Evolutionary conservation across 192 early-diverging fungal genomes (phyloP).

Genomic region (Spinellus fusiger): DNA sequence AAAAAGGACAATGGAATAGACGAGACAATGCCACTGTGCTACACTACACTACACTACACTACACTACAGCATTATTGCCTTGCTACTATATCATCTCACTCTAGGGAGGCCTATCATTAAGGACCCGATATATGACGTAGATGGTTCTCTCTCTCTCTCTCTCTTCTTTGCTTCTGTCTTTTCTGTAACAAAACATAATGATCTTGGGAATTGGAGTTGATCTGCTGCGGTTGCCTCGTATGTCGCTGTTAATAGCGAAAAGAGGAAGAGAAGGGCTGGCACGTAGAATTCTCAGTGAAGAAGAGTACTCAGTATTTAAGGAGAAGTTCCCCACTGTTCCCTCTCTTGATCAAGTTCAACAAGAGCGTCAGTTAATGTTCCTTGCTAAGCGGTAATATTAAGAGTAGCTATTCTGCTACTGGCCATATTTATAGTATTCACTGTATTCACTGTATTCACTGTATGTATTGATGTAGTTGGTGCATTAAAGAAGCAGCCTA

Average conservation of each 20-base stretch:
- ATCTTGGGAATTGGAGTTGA: constrained; percentile 80
- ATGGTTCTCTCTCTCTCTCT: background rate
- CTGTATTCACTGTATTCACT: background rate
- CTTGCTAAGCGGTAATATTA: constrained; percentile 20
- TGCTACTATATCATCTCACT: no score
- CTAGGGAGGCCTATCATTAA: no score
- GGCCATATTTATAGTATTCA: background rate
- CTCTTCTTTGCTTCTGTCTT: background rate
- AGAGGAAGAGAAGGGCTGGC: constrained; percentile 43
- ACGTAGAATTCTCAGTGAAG: constrained; percentile 48
- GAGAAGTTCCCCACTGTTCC: background rate
- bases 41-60: no score
- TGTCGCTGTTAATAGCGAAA: constrained; percentile 47
- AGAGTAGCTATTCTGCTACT: background rate
- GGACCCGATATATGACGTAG: no score
- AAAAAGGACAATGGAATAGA: no score
- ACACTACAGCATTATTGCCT: no score
- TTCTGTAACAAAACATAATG: constrained; percentile 30
- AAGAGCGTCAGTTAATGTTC: constrained; percentile 7
- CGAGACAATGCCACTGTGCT: no score
- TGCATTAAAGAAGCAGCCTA: constrained; percentile 69
- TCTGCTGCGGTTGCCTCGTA: constrained; percentile 62
- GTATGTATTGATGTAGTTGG: constrained; percentile 42
- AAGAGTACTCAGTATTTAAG: constrained; percentile 33
- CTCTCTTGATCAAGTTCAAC: background rate